These are phyloP conservation scores for Curvularia sp. DNA, from an alignment of 2,329 filamentous ascomycete species.

Conservation along the genomic window DNA sequence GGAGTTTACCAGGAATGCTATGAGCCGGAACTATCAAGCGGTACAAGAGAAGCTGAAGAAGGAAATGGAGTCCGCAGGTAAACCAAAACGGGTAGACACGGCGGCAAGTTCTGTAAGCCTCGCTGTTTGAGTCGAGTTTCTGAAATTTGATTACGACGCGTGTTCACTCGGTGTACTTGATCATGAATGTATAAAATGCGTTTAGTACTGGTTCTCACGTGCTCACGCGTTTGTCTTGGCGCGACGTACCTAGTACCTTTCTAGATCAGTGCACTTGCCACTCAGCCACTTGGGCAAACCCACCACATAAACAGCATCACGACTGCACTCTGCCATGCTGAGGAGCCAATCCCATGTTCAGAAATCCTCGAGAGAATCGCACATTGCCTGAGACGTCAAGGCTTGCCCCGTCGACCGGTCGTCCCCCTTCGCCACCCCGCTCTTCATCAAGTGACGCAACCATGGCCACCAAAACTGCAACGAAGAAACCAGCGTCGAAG, in stretches of 20 bases:
- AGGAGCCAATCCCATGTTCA: constrained; percentile 55
- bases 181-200: not conserved
- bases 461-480: constrained; percentile 35
- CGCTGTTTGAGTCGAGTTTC: not conserved
- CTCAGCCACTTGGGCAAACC: not conserved
- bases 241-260: not conserved
- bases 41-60: constrained; percentile 57
- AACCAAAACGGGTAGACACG: not conserved
- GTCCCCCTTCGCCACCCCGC: constrained; percentile 60
- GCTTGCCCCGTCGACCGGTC: constrained; percentile 57
- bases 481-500: constrained; percentile 32
- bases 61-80: constrained; percentile 4
- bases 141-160: not conserved
- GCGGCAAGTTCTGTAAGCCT: not conserved
- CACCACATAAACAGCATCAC: constrained; percentile 1
- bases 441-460: constrained; percentile 20
- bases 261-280: constrained; percentile 4
- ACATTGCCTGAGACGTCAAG: constrained; percentile 42
- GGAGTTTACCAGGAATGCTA: constrained; percentile 65
- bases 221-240: constrained; percentile 20
- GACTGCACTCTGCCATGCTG: not conserved
- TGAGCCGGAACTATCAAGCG: constrained; percentile 63
- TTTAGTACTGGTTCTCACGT: constrained; percentile 6
- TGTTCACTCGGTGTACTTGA: not conserved
- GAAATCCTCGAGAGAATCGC: constrained; percentile 60